phyloP scores from a whole-genome alignment of 495 filamentous ascomycete genomes.

The Neurospora africana region DNA sequence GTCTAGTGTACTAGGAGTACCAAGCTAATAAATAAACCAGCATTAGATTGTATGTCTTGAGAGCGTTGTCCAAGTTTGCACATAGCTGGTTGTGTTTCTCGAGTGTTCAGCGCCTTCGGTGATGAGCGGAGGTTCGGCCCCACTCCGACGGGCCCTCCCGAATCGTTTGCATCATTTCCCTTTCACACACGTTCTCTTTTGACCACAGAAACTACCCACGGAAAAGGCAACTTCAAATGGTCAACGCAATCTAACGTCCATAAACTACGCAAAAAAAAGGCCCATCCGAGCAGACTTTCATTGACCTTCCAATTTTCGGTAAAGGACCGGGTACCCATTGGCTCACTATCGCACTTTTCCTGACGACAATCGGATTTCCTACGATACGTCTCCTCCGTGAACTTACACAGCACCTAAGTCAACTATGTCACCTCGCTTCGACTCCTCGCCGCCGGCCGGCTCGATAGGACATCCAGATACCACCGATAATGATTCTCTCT shows the following conservation, averaged over 20 bases:
- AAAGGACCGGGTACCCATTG: background rate
- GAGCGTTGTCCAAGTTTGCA: too few relatives aligned
- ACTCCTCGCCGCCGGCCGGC: constrained; percentile 9
- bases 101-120: too few relatives aligned
- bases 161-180: background rate
- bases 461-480: background rate
- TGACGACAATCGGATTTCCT: background rate
- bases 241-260: background rate
- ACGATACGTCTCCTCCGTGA: background rate
- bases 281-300: background rate
- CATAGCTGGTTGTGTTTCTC: too few relatives aligned
- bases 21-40: too few relatives aligned
- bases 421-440: constrained; percentile 12
- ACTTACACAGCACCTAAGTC: background rate
- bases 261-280: background rate
- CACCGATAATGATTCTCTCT: background rate
- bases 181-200: too few relatives aligned
- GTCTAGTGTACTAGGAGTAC: too few relatives aligned
- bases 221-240: background rate
- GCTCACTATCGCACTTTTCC: background rate
- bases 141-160: too few relatives aligned
- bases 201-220: background rate
- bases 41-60: too few relatives aligned
- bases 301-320: background rate
- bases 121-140: too few relatives aligned